These are phyloP conservation scores for Isatis lusitanica DNA, from an alignment of 441 rosid species.

Conservation along the genomic window DNA sequence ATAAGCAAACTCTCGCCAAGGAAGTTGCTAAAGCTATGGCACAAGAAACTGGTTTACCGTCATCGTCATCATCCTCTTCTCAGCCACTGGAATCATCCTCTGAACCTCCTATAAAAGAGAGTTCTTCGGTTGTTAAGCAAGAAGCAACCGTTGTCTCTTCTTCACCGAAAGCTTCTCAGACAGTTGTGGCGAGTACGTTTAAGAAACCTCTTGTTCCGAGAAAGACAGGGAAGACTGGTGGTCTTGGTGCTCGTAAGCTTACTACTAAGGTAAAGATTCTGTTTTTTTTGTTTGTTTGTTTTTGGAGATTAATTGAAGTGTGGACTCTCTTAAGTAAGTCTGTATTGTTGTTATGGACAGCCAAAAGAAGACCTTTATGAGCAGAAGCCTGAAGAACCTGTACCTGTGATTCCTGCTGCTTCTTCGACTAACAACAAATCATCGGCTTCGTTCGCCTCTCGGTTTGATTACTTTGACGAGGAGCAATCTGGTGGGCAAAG, in stretches of 20 bases:
- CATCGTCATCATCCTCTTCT: conserved; percentile 53
- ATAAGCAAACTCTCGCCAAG: conserved; percentile 71
- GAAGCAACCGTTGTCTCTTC: conserved; percentile 46
- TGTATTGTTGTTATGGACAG: conserved; percentile 44
- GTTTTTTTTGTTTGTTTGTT: no score
- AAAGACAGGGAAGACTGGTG: conserved; percentile 74
- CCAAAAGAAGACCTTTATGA: conserved; percentile 79
- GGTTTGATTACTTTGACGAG: conserved; percentile 80
- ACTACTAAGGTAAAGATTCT: conserved; percentile 53
- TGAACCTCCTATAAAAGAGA: conserved; percentile 47
- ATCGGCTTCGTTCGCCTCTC: conserved; percentile 59
- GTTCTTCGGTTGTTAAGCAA: conserved; percentile 7
- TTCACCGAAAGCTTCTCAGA: conserved; percentile 50
- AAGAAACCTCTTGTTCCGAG: conserved; percentile 81
- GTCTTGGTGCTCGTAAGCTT: conserved; percentile 89
- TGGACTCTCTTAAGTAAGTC: not conserved
- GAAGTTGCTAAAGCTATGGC: conserved; percentile 82
- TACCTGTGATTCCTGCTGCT: conserved; percentile 50
- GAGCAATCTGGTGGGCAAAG: conserved; percentile 49
- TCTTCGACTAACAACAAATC: conserved; percentile 47
- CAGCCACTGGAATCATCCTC: conserved; percentile 44
- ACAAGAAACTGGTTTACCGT: conserved; percentile 51
- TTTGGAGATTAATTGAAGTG: not conserved
- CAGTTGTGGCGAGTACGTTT: conserved; percentile 43
- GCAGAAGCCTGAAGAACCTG: conserved; percentile 87